Percentiles rank a stretch among this genome's conserved stretches.
Evolutionary conservation across 305 asterid genomes (phyloP).

Genomic region (Withania somnifera): DNA sequence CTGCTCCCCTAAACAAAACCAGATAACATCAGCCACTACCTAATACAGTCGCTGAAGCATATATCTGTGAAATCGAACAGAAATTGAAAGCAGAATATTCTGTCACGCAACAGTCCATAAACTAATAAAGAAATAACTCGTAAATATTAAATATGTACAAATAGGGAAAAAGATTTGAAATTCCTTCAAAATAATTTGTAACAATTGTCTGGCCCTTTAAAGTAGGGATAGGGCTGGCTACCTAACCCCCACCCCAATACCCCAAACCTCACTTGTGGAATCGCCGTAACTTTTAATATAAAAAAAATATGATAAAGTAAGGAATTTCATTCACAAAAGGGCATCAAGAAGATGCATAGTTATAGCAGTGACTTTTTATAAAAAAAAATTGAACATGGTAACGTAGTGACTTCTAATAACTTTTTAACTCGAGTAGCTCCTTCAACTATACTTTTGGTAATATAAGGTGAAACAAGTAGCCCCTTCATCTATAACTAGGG

Average conservation of each 20-base stretch:
- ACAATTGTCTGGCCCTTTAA: neutral
- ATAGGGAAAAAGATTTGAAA: neutral
- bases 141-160: neutral
- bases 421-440: neutral
- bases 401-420: neutral
- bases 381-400: too few species aligned
- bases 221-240: too few species aligned
- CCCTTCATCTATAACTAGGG: neutral
- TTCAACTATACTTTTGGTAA: neutral
- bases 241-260: too few species aligned
- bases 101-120: neutral
- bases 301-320: too few species aligned
- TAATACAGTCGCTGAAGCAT: neutral
- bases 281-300: too few species aligned
- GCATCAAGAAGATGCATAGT: too few species aligned
- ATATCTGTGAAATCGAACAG: neutral
- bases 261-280: too few species aligned
- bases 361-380: too few species aligned
- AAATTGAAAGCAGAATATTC: neutral
- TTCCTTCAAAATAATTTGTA: neutral
- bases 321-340: too few species aligned
- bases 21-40: slow-evolving; percentile 18
- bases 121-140: neutral
- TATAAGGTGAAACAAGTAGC: neutral
- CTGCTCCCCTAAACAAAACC: slow-evolving; percentile 52